Evolutionary conservation across 169 alveolate genomes (phyloP).

Genomic region (Theileria parva): DNA sequence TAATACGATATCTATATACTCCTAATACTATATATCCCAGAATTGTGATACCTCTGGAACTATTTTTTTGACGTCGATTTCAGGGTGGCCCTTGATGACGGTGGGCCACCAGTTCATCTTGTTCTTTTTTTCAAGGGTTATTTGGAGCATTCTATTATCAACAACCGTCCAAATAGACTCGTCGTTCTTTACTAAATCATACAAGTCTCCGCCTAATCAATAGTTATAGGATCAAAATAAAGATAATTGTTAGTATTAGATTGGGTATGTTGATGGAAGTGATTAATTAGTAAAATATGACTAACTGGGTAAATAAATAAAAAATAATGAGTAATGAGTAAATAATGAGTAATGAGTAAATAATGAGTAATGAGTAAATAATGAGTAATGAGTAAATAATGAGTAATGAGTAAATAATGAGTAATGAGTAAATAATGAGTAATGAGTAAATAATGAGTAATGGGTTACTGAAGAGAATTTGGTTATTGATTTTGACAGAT

Average conservation of each 20-base stretch:
- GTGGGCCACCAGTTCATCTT: slow-evolving; percentile 95
- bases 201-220: slow-evolving; percentile 85
- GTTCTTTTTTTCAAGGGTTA: slow-evolving; percentile 89
- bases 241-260: not conserved
- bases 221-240: not conserved
- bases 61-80: slow-evolving; percentile 94
- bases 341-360: slow-evolving; percentile 1
- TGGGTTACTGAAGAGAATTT: slow-evolving; percentile 62
- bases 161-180: slow-evolving; percentile 94
- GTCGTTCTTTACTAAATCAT: slow-evolving; percentile 88
- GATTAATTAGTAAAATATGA: not conserved
- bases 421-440: too few relatives aligned
- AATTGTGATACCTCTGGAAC: slow-evolving; percentile 88
- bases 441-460: not conserved
- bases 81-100: slow-evolving; percentile 91
- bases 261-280: not conserved
- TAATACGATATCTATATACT: too few relatives aligned
- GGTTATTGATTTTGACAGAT: slow-evolving; percentile 72
- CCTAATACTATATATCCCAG: too few relatives aligned
- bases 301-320: not conserved
- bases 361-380: not conserved
- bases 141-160: slow-evolving; percentile 83
- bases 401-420: not conserved
- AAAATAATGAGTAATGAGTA: not conserved
- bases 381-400: too few relatives aligned